phyloP scores from a whole-genome alignment of 768 basidiomycete genomes.

The Lactarius indigo region DNA sequence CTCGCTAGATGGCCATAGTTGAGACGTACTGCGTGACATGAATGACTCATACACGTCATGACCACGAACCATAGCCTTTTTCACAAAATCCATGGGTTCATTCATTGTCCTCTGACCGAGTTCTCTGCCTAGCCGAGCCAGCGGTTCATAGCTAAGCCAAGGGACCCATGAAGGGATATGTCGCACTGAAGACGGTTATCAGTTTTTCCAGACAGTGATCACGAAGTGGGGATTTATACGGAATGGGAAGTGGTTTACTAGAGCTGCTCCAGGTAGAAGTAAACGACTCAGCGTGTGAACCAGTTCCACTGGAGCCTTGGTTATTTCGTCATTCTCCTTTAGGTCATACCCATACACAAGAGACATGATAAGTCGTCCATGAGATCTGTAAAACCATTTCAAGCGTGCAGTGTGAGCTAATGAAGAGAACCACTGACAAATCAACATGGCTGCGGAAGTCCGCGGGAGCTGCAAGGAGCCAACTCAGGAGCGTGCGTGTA shows the following conservation, averaged over 20 bases:
- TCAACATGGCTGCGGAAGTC: constrained; percentile 1
- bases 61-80: constrained; percentile 4
- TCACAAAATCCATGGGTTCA: constrained; percentile 5
- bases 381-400: neutral
- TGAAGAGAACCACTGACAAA: neutral
- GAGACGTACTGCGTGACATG: neutral
- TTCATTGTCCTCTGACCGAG: neutral
- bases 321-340: neutral
- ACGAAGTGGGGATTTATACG: neutral
- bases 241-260: constrained; percentile 16
- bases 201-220: neutral
- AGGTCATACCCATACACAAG: constrained; percentile 14
- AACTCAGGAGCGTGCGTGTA: neutral
- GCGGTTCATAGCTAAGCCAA: neutral
- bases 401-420: neutral
- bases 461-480: neutral
- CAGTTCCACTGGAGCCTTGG: neutral
- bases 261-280: constrained; percentile 2
- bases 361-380: neutral
- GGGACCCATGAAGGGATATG: constrained; percentile 19
- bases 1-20: neutral
- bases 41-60: neutral
- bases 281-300: neutral
- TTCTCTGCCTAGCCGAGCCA: neutral
- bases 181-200: neutral